Conservation (phyloP, 306 rosid species). For the Cucumis cinereus region DNA sequence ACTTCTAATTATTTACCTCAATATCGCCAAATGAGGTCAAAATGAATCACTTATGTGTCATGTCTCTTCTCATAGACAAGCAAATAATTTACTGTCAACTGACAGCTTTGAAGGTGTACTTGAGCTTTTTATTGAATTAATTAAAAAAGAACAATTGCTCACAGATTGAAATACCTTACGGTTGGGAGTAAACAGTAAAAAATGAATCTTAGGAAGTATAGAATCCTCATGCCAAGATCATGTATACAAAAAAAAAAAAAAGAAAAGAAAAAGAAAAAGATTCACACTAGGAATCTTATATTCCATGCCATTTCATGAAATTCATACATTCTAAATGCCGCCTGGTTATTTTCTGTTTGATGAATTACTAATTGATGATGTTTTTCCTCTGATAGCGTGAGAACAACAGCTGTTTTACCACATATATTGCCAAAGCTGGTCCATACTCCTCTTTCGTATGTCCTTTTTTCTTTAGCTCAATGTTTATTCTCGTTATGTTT, state of each 20-base stretch:
- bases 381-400: slow-evolving; percentile 39
- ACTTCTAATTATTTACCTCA: background rate
- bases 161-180: too few species aligned
- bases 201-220: background rate
- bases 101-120: too few species aligned
- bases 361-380: slow-evolving; percentile 11
- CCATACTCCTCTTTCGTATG: slow-evolving; percentile 84
- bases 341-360: background rate
- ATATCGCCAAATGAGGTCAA: too few species aligned
- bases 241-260: background rate
- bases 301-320: background rate
- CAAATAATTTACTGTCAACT: too few species aligned
- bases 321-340: background rate
- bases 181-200: too few species aligned
- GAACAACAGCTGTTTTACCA: slow-evolving; percentile 88
- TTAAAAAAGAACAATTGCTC: too few species aligned
- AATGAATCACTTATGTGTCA: too few species aligned
- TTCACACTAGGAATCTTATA: background rate
- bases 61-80: too few species aligned
- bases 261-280: background rate
- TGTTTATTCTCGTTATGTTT: slow-evolving; percentile 7
- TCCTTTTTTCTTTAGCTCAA: slow-evolving; percentile 11
- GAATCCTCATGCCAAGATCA: background rate
- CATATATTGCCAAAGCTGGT: slow-evolving; percentile 93
- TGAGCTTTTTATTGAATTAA: too few species aligned